These are phyloP conservation scores for Amauroascus verrucosus DNA, from an alignment of 2,329 filamentous ascomycete species.

Conservation along the genomic window DNA sequence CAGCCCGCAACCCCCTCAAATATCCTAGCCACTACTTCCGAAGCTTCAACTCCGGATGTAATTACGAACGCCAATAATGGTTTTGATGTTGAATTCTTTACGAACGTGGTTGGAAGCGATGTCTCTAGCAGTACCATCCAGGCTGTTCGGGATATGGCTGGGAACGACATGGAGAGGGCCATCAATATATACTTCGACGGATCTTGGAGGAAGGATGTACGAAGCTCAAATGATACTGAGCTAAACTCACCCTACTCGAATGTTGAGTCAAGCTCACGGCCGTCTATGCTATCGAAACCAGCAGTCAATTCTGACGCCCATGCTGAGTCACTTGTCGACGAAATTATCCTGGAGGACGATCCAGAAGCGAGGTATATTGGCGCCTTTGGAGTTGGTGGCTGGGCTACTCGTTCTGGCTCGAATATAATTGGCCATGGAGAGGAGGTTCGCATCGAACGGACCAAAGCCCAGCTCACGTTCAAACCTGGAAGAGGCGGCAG, in stretches of 20 bases:
- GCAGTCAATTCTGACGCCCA: background rate
- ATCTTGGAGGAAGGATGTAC: slow-evolving; percentile 43
- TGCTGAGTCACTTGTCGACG: slow-evolving; percentile 3
- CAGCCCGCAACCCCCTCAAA: slow-evolving; percentile 10
- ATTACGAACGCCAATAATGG: slow-evolving; percentile 16
- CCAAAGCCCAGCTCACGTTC: slow-evolving; percentile 56
- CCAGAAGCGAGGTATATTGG: slow-evolving; percentile 67
- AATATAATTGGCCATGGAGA: slow-evolving; percentile 72
- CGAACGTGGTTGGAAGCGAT: slow-evolving; percentile 47
- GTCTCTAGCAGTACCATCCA: slow-evolving; percentile 38
- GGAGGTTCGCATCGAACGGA: slow-evolving; percentile 72
- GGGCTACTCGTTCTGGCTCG: slow-evolving; percentile 76
- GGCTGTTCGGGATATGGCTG: slow-evolving; percentile 41
- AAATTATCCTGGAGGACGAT: slow-evolving; percentile 13
- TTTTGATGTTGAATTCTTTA: slow-evolving; percentile 48
- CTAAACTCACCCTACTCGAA: no score
- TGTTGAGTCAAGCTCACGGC: background rate
- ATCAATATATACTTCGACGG: slow-evolving; percentile 57
- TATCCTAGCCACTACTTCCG: background rate
- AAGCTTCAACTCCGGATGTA: background rate
- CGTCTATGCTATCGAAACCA: background rate
- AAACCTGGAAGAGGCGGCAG: slow-evolving; percentile 40
- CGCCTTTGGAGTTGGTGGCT: slow-evolving; percentile 81
- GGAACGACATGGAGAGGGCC: slow-evolving; percentile 48
- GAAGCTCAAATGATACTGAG: background rate